Evolutionary conservation across 345 rosid species (phyloP).

Genomic region (Dipteronia sinensis): DNA sequence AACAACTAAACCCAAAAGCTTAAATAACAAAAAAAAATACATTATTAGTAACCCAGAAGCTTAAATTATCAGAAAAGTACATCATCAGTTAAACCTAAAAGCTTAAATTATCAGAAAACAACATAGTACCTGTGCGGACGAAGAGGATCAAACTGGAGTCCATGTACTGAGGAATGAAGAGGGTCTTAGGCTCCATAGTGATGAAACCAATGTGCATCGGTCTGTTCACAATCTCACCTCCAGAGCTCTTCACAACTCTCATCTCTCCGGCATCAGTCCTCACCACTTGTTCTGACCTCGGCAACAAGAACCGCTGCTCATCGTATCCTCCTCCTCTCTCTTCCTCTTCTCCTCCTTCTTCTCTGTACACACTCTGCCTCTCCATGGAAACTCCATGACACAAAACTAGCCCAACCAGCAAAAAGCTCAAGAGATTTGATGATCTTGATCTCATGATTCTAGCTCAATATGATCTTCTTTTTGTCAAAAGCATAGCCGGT

Average conservation of each 20-base stretch:
- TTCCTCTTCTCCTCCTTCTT: not conserved
- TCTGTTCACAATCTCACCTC: constrained; percentile 48
- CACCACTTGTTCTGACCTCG: constrained; percentile 52
- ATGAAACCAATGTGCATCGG: constrained; percentile 81
- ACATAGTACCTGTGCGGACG: constrained; percentile 51
- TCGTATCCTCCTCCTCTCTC: not conserved
- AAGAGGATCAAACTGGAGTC: constrained; percentile 78
- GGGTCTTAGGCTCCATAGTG: constrained; percentile 78
- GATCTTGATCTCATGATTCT: constrained; percentile 22
- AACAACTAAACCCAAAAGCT: too few species aligned
- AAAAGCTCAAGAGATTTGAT: constrained; percentile 18
- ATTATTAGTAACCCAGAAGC: too few species aligned
- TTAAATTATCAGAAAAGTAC: too few species aligned
- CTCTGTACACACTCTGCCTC: constrained; percentile 21
- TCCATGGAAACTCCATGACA: constrained; percentile 38
- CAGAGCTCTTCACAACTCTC: constrained; percentile 51
- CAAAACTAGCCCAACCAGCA: constrained; percentile 36
- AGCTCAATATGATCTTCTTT: too few species aligned
- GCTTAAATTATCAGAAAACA: too few species aligned
- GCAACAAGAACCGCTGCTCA: constrained; percentile 55
- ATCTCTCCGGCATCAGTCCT: constrained; percentile 80
- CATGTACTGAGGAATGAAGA: constrained; percentile 82
- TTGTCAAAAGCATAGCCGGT: not conserved
- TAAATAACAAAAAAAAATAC: too few species aligned
- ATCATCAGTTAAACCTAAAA: too few species aligned